A percentile compares a stretch with the other conserved stretches of the same genome.
Conservation (phyloP, 2,329 filamentous ascomycete genomes). For the Cryphonectria japonica region DNA sequence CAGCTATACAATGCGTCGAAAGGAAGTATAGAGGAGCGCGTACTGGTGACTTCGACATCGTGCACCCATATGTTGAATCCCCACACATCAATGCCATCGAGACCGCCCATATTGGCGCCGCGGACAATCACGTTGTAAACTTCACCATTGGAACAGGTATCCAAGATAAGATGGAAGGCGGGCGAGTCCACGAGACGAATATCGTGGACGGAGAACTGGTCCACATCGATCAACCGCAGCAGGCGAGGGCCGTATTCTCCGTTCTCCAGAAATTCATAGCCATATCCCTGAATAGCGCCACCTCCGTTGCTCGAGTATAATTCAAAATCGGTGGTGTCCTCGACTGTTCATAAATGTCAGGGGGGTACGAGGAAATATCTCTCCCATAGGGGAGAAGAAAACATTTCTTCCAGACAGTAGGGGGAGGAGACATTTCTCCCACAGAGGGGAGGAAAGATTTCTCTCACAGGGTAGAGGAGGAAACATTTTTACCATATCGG, state of each 20-base stretch:
- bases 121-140: slow-evolving; percentile 55
- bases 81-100: slow-evolving; percentile 61
- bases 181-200: slow-evolving; percentile 47
- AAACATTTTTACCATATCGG: no score
- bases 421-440: no score
- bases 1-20: background rate
- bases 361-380: background rate
- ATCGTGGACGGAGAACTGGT: slow-evolving; percentile 52
- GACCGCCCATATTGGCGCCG: slow-evolving; percentile 49
- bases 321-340: slow-evolving; percentile 47
- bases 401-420: no score
- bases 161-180: slow-evolving; percentile 52
- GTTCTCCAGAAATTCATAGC: slow-evolving; percentile 47
- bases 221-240: slow-evolving; percentile 47
- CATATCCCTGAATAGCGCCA: slow-evolving; percentile 53
- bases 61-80: slow-evolving; percentile 59
- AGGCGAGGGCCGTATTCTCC: slow-evolving; percentile 45
- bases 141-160: slow-evolving; percentile 51
- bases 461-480: background rate
- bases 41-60: slow-evolving; percentile 58
- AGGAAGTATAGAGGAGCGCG: background rate
- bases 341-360: slow-evolving; percentile 3
- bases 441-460: background rate
- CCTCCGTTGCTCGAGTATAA: slow-evolving; percentile 46
- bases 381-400: background rate